A percentile compares a stretch with the other conserved stretches of the same genome.
Evolutionary conservation across 441 rosid genomes (phyloP).

Genomic region (Corymbia citriodora): DNA sequence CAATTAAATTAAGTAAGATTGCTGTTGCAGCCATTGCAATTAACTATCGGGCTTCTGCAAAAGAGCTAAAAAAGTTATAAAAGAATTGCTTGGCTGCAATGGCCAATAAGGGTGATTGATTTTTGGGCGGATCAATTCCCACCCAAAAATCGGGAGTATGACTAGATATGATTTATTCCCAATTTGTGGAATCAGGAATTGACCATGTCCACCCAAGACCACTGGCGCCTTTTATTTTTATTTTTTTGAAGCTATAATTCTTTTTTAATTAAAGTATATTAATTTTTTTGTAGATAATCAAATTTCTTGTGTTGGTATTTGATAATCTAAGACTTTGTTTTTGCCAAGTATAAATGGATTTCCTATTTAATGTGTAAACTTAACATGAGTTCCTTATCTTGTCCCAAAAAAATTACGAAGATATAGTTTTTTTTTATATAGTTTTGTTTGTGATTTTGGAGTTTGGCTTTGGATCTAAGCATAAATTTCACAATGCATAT

Average conservation of each 20-base stretch:
- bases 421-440: not conserved
- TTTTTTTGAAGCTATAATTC: not conserved
- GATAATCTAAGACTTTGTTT: not conserved
- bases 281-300: not conserved
- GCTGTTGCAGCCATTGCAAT: not conserved
- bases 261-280: not conserved
- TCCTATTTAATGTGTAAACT: not conserved
- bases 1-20: too few relatives aligned
- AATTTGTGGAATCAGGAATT: not conserved
- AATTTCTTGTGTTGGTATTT: not conserved
- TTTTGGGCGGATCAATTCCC: fast-evolving
- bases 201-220: not conserved
- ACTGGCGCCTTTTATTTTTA: not conserved
- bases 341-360: not conserved
- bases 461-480: not conserved
- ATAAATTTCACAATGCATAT: not conserved
- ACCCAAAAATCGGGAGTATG: not conserved
- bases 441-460: not conserved
- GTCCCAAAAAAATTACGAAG: not conserved
- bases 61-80: not conserved
- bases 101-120: not conserved
- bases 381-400: not conserved
- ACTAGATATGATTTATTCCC: not conserved
- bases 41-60: not conserved
- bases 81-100: not conserved